Evolutionary conservation across 192 early-diverging fungal species (phyloP).

Genomic region (Coemansia sp.): DNA sequence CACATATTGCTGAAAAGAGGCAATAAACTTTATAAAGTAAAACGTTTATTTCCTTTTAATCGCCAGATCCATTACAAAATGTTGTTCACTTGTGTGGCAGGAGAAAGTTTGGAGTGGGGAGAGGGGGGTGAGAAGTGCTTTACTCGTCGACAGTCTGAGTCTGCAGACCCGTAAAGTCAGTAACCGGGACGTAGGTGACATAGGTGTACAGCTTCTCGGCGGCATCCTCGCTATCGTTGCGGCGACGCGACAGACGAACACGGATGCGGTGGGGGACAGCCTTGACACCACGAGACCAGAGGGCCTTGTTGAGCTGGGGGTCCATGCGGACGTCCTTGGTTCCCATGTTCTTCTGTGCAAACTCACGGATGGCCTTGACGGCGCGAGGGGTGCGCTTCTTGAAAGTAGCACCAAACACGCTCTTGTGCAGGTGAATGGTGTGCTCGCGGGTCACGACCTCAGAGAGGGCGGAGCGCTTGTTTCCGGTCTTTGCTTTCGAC

Average conservation of each 20-base stretch:
- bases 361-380: slow-evolving; percentile 89
- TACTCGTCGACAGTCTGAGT: slow-evolving; percentile 67
- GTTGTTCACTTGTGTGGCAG: background rate
- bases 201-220: slow-evolving; percentile 97
- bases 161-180: slow-evolving; percentile 88
- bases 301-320: slow-evolving; percentile 89
- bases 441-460: slow-evolving; percentile 97
- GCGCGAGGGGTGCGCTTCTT: slow-evolving; percentile 97
- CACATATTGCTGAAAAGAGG: too few species aligned
- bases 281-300: slow-evolving; percentile 96
- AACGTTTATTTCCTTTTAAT: slow-evolving; percentile 7
- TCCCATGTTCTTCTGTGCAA: slow-evolving; percentile 91
- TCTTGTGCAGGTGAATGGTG: slow-evolving; percentile 99
- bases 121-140: too few species aligned
- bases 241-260: slow-evolving; percentile 90
- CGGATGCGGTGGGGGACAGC: slow-evolving; percentile 93
- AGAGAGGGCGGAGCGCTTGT: slow-evolving; percentile 78
- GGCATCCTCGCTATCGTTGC: slow-evolving; percentile 96
- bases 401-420: slow-evolving; percentile 78
- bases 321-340: slow-evolving; percentile 97
- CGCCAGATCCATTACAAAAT: slow-evolving; percentile 3
- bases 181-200: slow-evolving; percentile 84
- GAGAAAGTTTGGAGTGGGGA: background rate
- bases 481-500: slow-evolving; percentile 71
- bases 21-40: too few species aligned